Evolutionary conservation across 768 basidiomycete species (phyloP).

Genomic region (Tylopilus felleus): DNA sequence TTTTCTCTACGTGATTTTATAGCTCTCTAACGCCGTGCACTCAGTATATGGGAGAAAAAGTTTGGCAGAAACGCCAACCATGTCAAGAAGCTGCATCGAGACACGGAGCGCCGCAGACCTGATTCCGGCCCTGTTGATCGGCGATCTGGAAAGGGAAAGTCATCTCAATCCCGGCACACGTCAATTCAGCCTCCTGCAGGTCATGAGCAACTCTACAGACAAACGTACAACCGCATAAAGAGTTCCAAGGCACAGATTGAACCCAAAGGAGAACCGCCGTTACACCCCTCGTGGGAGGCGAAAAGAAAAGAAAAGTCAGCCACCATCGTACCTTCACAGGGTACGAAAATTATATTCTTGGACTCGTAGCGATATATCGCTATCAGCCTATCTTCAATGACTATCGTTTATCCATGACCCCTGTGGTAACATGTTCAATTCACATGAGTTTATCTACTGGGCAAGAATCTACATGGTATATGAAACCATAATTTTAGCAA

Average conservation of each 20-base stretch:
- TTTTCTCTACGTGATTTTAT: neutral
- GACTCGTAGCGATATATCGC: slow-evolving; percentile 7
- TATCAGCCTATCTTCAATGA: neutral
- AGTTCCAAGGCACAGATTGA: neutral
- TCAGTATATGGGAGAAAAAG: slow-evolving; percentile 97
- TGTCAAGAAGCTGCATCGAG: slow-evolving; percentile 56
- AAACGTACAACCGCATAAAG: neutral
- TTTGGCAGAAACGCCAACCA: slow-evolving; percentile 91
- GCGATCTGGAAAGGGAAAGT: slow-evolving; percentile 14
- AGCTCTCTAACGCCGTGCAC: slow-evolving; percentile 1
- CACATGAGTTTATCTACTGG: neutral
- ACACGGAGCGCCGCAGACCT: slow-evolving; percentile 14
- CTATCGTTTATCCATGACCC: neutral
- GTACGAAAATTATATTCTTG: slow-evolving; percentile 78
- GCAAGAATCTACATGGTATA: neutral
- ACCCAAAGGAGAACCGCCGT: slow-evolving; percentile 26
- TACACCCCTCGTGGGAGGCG: slow-evolving; percentile 98
- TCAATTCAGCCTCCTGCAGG: neutral
- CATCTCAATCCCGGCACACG: neutral
- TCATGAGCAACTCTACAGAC: neutral
- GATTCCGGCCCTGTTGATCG: slow-evolving; percentile 15
- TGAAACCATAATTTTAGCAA: neutral
- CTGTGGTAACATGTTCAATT: neutral
- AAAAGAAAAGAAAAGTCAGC: slow-evolving; percentile 72
- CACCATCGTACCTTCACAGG: slow-evolving; percentile 64